These are phyloP conservation scores for Fusarium buharicum DNA, from an alignment of 2,329 filamentous ascomycete species.

Conservation along the genomic window DNA sequence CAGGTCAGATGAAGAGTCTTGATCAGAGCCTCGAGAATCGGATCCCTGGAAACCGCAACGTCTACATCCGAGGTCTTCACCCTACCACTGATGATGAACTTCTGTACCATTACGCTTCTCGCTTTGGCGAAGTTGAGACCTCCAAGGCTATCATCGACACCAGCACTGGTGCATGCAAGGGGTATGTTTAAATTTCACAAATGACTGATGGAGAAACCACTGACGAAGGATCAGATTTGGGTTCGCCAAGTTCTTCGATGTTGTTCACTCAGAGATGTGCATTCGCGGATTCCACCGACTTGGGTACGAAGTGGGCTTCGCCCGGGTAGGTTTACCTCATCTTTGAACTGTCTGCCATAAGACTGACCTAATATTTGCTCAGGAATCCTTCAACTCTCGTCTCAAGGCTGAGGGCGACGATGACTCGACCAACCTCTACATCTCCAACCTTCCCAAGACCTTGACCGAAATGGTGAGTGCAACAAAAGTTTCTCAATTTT, in stretches of 20 bases:
- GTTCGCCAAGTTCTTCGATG: slow-evolving; percentile 93
- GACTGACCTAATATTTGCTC: slow-evolving; percentile 10
- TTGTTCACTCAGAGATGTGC: slow-evolving; percentile 90
- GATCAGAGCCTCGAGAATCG: slow-evolving; percentile 96
- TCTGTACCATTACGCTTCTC: slow-evolving; percentile 80
- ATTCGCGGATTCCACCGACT: slow-evolving; percentile 95
- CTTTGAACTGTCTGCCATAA: background rate
- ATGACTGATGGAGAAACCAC: background rate
- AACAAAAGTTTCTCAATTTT: background rate
- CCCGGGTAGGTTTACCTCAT: slow-evolving; percentile 70
- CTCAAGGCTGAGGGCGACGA: slow-evolving; percentile 96
- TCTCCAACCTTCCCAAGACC: slow-evolving; percentile 93
- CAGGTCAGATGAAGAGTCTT: slow-evolving; percentile 86
- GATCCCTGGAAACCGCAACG: slow-evolving; percentile 91
- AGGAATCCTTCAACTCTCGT: slow-evolving; percentile 98
- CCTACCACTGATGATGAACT: slow-evolving; percentile 95
- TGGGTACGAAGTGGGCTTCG: slow-evolving; percentile 97
- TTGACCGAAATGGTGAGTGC: slow-evolving; percentile 85
- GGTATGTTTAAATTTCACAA: slow-evolving; percentile 65
- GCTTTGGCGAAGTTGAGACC: slow-evolving; percentile 93
- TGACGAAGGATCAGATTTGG: slow-evolving; percentile 75
- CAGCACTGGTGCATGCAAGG: slow-evolving; percentile 92
- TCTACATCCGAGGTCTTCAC: slow-evolving; percentile 96
- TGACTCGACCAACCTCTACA: slow-evolving; percentile 92
- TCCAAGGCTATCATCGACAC: slow-evolving; percentile 99